Base-by-base conservation (phyloP, 768 basidiomycete species). In the Tubosaeta sp. region DNA sequence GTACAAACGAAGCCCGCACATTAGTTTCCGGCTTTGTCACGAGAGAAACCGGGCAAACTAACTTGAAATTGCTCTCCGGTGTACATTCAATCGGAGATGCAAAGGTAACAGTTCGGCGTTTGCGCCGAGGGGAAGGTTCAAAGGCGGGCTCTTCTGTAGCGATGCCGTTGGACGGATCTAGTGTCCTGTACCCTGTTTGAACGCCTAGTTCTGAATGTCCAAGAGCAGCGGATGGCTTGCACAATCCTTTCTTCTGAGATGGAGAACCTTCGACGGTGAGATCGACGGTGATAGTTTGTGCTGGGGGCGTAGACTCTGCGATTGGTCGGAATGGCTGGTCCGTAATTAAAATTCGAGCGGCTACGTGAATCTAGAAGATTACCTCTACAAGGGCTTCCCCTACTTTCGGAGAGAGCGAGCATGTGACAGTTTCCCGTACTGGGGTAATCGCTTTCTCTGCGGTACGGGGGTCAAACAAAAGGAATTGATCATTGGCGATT, bases 201-300 rank as follows among this genome's bases (percentile, higher is more conserved):
- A n/a, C n/a, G 9, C 21, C 22, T 11, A 30, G 19, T 22, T 34
- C 49, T 27, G 51, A 29, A 44, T 13, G 19, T 21, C 35, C 7
- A 35, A 24, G 18, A 16, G 29, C 21, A n/a, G 22, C 10, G 13
- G 45, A 32, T 8, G 27, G 13, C 43, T 49, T 36, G 27, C 42
- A 46, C 18, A 12, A 6, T 12, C 16, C 38, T 18, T 46, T 46
- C 41, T 41, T 52, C 38, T 42, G 59, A 25, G 44, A 51, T 10
- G 68, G 69, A 24, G 65, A 53, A 4, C 49, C 50, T 38, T 72
- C 69, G 18, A 60, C 53, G n/a, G 75, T 78, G 48, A 79, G 67
- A 60, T 81, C 79, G 50, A 79, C 73, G 38, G 71, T 75, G 8
- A 67, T 57, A 19, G 54, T 52, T 38, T 71, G 56, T 19, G 48